Evolutionary conservation across 2,329 filamentous ascomycete species (phyloP).

Genomic region (Neocatenulostroma microsporum): DNA sequence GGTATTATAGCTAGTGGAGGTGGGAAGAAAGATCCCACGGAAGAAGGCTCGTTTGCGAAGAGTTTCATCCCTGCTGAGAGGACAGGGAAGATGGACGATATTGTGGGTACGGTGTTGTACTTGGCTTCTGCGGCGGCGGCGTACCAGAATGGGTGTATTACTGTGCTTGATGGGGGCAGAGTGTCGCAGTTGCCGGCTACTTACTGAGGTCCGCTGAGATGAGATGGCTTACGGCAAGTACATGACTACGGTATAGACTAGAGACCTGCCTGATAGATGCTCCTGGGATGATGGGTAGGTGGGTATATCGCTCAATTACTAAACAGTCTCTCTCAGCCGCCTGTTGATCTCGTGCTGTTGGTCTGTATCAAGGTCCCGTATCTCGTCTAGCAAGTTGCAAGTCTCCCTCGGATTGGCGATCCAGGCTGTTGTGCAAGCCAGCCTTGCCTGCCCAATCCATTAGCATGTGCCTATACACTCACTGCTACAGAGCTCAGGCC

Average conservation of each 20-base stretch:
- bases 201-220: too few relatives aligned
- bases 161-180: slow-evolving; percentile 37
- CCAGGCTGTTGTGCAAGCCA: slow-evolving; percentile 93
- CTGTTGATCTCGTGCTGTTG: too few relatives aligned
- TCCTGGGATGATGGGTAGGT: too few relatives aligned
- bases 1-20: slow-evolving; percentile 32
- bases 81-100: slow-evolving; percentile 52
- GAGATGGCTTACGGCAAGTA: too few relatives aligned
- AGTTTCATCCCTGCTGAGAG: slow-evolving; percentile 49
- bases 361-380: slow-evolving; percentile 43
- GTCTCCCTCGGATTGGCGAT: slow-evolving; percentile 91
- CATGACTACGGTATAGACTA: too few relatives aligned
- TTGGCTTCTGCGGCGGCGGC: slow-evolving; percentile 56
- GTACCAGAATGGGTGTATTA: slow-evolving; percentile 57
- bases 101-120: slow-evolving; percentile 58
- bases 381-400: slow-evolving; percentile 78
- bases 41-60: slow-evolving; percentile 35
- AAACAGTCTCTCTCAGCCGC: too few relatives aligned
- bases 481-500: neutral
- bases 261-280: too few relatives aligned
- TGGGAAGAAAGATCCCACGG: slow-evolving; percentile 29
- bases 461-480: neutral
- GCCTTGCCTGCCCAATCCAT: slow-evolving; percentile 51
- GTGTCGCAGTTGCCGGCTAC: slow-evolving; percentile 14
- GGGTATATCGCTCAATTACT: too few relatives aligned